A percentile compares a stretch with the other conserved stretches of the same genome.
Evolutionary conservation across 306 rosid genomes (phyloP).

Genomic region (Malus fusca): DNA sequence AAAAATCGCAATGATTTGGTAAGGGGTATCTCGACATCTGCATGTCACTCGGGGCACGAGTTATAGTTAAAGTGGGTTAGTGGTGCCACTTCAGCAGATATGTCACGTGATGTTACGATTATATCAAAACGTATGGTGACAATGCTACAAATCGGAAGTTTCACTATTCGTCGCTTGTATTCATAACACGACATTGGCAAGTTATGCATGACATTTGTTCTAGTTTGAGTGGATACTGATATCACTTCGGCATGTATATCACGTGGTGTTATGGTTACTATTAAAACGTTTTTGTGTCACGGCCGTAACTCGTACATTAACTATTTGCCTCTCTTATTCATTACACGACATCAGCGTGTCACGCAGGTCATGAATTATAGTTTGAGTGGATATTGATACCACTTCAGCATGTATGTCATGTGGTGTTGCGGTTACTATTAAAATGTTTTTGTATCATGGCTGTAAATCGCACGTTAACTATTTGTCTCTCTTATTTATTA

Average conservation of each 20-base stretch:
- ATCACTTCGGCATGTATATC: background rate
- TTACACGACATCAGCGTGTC: background rate
- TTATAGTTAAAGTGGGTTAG: background rate
- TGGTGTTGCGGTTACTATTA: background rate
- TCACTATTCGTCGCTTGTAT: background rate
- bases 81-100: accelerated
- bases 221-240: background rate
- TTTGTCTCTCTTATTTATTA: too few species aligned
- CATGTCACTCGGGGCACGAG: background rate
- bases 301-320: background rate
- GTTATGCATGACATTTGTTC: background rate
- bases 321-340: background rate
- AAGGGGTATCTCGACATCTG: background rate
- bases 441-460: background rate
- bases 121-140: background rate
- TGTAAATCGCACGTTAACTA: too few species aligned
- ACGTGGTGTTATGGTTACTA: background rate
- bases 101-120: background rate
- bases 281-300: background rate
- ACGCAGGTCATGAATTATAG: background rate
- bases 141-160: background rate
- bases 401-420: background rate
- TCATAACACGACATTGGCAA: background rate
- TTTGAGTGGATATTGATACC: background rate
- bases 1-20: background rate